phyloP scores from a whole-genome alignment of 768 basidiomycete species.

The Suillus sp. region DNA sequence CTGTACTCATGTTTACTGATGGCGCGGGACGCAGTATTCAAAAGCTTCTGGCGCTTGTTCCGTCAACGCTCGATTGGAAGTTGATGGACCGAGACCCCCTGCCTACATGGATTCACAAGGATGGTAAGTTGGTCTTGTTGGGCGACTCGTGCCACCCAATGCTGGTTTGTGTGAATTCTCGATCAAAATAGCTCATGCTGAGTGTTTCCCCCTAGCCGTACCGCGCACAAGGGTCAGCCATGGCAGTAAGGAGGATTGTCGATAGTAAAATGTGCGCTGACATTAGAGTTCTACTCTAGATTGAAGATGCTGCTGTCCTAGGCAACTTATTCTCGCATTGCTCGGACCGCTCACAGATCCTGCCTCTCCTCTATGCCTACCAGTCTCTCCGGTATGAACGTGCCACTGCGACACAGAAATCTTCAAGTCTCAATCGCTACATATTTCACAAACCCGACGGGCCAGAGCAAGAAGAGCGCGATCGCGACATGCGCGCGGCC shows the following conservation, averaged over 20 bases:
- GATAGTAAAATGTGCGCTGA: neutral
- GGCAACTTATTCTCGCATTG: slow-evolving; percentile 54
- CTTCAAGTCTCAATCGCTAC: slow-evolving; percentile 51
- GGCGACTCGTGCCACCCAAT: slow-evolving; percentile 63
- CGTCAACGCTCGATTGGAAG: slow-evolving; percentile 47
- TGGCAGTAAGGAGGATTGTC: slow-evolving; percentile 42
- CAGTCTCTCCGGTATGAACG: slow-evolving; percentile 52
- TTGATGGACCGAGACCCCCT: slow-evolving; percentile 54
- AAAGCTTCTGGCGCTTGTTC: slow-evolving; percentile 47
- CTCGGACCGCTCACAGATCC: slow-evolving; percentile 44
- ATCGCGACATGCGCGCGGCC: slow-evolving; percentile 50
- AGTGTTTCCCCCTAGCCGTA: slow-evolving; percentile 41
- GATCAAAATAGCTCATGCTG: neutral
- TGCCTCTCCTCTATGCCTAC: slow-evolving; percentile 51
- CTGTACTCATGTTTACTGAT: slow-evolving; percentile 2
- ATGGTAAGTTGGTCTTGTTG: slow-evolving; percentile 46
- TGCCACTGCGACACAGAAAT: slow-evolving; percentile 49
- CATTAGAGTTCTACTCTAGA: slow-evolving; percentile 25
- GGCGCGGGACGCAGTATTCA: slow-evolving; percentile 35
- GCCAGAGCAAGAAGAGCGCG: slow-evolving; percentile 51
- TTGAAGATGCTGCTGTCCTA: slow-evolving; percentile 41
- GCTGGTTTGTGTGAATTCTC: slow-evolving; percentile 34
- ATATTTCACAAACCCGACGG: slow-evolving; percentile 63
- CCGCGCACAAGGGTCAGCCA: slow-evolving; percentile 56
- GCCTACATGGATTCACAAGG: slow-evolving; percentile 48